phyloP scores from a whole-genome alignment of 139 green algal species.

The Picochlorum sp. region DNA sequence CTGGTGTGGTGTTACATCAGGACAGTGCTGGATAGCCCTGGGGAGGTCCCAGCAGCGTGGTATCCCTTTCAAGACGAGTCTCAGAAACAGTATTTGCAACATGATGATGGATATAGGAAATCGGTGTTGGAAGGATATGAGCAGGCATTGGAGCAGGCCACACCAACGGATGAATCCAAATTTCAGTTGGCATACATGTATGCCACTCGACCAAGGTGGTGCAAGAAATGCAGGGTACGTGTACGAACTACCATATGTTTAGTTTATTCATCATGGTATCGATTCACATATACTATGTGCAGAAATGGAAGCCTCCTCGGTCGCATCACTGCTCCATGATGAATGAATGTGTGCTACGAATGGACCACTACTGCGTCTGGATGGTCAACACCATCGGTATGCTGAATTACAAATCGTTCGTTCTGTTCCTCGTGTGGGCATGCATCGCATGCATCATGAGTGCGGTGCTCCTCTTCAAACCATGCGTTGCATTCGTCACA shows the following conservation, averaged over 20 bases:
- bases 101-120: conserved; percentile 4
- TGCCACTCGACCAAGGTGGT: conserved; percentile 30
- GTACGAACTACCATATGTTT: background rate
- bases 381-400: conserved; percentile 88
- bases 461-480: conserved; percentile 21
- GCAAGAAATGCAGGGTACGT: conserved; percentile 40
- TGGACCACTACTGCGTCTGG: conserved; percentile 83
- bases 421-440: conserved; percentile 82
- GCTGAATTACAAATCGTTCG: conserved; percentile 94
- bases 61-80: conserved; percentile 70
- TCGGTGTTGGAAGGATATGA: conserved; percentile 3
- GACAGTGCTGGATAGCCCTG: conserved; percentile 67
- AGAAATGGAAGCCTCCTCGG: conserved; percentile 82
- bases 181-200: conserved; percentile 3
- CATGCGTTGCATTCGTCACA: conserved; percentile 53
- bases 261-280: conserved; percentile 18
- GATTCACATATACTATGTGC: conserved; percentile 2
- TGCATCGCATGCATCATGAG: conserved; percentile 33
- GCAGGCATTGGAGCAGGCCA: background rate
- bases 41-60: conserved; percentile 78
- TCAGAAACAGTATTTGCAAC: background rate
- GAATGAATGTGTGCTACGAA: conserved; percentile 81
- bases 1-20: conserved; percentile 90
- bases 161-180: background rate
- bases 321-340: conserved; percentile 86